A percentile compares a stretch with the other conserved stretches of the same genome.
Conservation (phyloP, 805 yeast species). For the Maudiozyma barnettii region DNA sequence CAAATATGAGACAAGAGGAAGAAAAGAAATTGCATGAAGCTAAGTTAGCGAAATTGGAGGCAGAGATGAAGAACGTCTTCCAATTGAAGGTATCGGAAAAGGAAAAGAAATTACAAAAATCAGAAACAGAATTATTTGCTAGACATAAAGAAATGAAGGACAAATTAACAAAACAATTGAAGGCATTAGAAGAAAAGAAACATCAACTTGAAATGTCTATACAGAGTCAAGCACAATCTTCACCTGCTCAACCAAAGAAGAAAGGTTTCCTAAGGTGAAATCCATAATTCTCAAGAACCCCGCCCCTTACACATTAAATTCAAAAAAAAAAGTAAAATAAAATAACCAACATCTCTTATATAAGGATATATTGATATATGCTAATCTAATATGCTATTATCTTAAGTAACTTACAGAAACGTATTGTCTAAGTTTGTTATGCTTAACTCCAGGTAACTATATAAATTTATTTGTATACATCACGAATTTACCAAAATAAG, state of each 20-base stretch:
- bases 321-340: background rate
- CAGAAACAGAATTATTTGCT: constrained; percentile 91
- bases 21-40: constrained; percentile 90
- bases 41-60: constrained; percentile 85
- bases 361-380: too few relatives aligned
- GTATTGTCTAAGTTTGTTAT: too few relatives aligned
- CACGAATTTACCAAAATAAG: too few relatives aligned
- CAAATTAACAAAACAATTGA: constrained; percentile 77
- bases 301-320: too few relatives aligned
- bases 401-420: too few relatives aligned
- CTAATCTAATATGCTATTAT: too few relatives aligned
- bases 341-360: background rate
- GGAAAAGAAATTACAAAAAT: constrained; percentile 92
- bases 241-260: constrained; percentile 51
- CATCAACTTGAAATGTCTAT: constrained; percentile 53
- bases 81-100: constrained; percentile 93
- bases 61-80: constrained; percentile 93
- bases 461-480: too few relatives aligned
- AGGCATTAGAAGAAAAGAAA: constrained; percentile 85
- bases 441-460: too few relatives aligned
- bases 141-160: constrained; percentile 97
- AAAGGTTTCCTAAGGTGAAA: constrained; percentile 55
- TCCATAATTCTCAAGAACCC: background rate
- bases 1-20: constrained; percentile 84
- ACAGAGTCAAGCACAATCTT: constrained; percentile 30